Percentiles rank a stretch among this genome's conserved stretches.
Evolutionary conservation across 139 green algal species (phyloP).

Genomic region (Chlamydomonas incerta): DNA sequence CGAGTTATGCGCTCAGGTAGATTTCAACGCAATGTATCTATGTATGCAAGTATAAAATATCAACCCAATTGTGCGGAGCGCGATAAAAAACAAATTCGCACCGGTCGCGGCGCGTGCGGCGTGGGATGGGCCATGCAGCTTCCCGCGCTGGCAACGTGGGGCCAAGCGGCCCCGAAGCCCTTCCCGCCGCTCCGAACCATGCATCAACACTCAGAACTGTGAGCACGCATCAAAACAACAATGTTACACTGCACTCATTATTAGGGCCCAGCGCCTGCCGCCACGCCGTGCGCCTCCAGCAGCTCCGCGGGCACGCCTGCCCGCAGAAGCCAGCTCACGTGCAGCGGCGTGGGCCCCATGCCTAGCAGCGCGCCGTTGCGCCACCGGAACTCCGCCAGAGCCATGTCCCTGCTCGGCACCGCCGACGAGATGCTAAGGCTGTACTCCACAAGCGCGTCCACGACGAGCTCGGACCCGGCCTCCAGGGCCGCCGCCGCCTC

Average conservation of each 20-base stretch:
- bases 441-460: constrained; percentile 42
- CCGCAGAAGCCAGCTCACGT: constrained; percentile 46
- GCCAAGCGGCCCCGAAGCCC: no score
- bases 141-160: no score
- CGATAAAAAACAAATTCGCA: no score
- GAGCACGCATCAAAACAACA: no score
- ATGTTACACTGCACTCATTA: no score
- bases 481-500: background rate
- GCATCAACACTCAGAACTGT: no score
- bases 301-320: constrained; percentile 35
- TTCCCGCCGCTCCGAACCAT: no score
- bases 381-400: constrained; percentile 64
- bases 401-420: constrained; percentile 65
- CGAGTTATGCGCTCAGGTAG: background rate
- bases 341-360: constrained; percentile 11
- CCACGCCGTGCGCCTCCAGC: background rate
- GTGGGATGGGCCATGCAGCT: no score
- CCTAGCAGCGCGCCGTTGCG: constrained; percentile 61
- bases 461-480: background rate
- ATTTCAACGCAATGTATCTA: background rate
- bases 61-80: background rate
- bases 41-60: background rate
- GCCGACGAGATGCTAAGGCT: constrained; percentile 52
- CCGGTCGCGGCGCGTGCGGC: no score
- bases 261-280: no score